These are phyloP conservation scores for Candida boidinii DNA, from an alignment of 805 yeast genomes.

Conservation along the genomic window DNA sequence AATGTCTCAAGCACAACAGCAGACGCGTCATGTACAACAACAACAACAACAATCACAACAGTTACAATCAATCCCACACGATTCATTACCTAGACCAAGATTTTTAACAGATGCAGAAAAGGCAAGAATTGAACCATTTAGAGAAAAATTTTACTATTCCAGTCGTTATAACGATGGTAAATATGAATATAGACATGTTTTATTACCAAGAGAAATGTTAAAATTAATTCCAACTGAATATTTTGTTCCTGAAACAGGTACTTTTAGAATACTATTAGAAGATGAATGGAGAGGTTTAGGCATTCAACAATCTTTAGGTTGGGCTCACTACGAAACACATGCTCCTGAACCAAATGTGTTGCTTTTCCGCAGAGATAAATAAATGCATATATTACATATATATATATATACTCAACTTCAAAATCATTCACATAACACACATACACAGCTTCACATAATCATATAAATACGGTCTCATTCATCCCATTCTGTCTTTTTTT, in stretches of 20 bases:
- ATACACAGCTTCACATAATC: no score
- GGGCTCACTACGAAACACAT: slow-evolving; percentile 97
- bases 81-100: slow-evolving; percentile 43
- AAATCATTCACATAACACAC: no score
- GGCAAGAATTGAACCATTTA: slow-evolving; percentile 81
- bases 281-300: slow-evolving; percentile 99
- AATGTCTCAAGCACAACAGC: no score
- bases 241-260: slow-evolving; percentile 89
- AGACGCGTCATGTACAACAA: no score
- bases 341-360: slow-evolving; percentile 98
- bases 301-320: slow-evolving; percentile 92
- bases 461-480: no score
- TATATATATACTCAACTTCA: no score
- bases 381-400: no score
- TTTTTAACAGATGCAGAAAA: slow-evolving; percentile 76
- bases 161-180: slow-evolving; percentile 89
- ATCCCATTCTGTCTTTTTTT: no score
- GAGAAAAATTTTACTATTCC: slow-evolving; percentile 90
- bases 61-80: no score
- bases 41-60: no score
- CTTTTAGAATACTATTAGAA: slow-evolving; percentile 80
- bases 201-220: slow-evolving; percentile 92
- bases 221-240: slow-evolving; percentile 92
- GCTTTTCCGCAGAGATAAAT: slow-evolving; percentile 75
- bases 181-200: slow-evolving; percentile 92